phyloP scores from a whole-genome alignment of 768 basidiomycete genomes.

The Mrakia hoshinonis region DNA sequence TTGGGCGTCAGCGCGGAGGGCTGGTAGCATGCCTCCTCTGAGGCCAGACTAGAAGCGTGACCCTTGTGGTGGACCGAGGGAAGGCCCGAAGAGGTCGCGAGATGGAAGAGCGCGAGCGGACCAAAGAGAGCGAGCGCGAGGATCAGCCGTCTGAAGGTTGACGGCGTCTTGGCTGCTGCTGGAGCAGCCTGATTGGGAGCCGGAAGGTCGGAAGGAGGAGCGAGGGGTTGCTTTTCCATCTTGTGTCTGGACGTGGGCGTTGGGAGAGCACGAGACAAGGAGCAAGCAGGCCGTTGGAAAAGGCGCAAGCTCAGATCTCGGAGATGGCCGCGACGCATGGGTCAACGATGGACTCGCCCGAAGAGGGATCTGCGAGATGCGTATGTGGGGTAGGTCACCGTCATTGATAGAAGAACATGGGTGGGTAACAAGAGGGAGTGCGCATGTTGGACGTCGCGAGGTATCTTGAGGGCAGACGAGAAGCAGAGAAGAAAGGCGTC shows the following conservation, averaged over 20 bases:
- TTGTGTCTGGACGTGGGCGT: background rate
- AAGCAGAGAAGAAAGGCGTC: no score
- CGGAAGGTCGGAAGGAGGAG: background rate
- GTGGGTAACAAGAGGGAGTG: no score
- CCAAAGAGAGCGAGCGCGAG: slow-evolving; percentile 8
- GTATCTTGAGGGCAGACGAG: no score
- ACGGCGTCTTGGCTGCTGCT: background rate
- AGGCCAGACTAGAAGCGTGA: background rate
- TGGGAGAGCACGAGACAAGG: no score
- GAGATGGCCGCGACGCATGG: no score
- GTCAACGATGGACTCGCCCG: no score
- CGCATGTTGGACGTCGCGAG: no score
- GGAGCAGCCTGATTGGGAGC: background rate
- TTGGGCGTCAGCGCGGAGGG: background rate
- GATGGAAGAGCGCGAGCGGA: slow-evolving; percentile 5
- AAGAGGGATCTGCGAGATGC: no score
- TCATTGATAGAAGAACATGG: no score
- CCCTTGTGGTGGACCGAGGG: background rate
- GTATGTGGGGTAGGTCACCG: no score
- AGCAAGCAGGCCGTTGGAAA: no score
- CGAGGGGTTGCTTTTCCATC: background rate
- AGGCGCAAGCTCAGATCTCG: no score
- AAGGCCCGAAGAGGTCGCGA: background rate
- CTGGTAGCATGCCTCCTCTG: slow-evolving; percentile 12
- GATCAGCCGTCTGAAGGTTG: background rate